Evolutionary conservation across 176 grass and related monocot species (phyloP), one percentile per base, ranked within the genome.

Genomic region (Musa itinerans): DNA sequence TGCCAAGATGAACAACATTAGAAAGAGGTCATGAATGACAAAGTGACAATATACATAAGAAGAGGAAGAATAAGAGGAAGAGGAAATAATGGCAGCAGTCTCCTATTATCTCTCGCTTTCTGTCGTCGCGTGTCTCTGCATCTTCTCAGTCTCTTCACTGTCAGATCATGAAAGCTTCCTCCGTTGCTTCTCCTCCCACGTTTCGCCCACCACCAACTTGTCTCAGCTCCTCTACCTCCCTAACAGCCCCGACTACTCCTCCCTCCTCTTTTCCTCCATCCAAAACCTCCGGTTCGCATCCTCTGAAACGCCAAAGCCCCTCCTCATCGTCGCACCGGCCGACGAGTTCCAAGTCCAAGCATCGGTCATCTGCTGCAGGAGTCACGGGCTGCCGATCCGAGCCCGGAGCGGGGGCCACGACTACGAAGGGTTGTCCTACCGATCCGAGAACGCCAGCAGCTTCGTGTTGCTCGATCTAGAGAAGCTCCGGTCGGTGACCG

Each of bases 371-470:
- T 90, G 88, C 54, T 79, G 91, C 75, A 79, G 82, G 53, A 22
- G 2, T 8, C 13, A 86, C 1, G 69, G 63, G 23, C n/a, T 91
- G 25, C 76, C 62, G 54, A 4, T 96, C 61, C 83, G 85, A 64
- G 81, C 85, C 21, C 75, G 92, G 76, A 96, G 88, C 58, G 88
- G 86, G 3, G 92, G 88, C 1, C 88, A 95, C 72, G 88, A 95
- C 79, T 95, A 90, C 76, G 85, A 95, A 73, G 91, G 88, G 48
- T 86, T 92, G 23, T 96, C 89, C 21, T 96, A 87, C 80, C 78
- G 89, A 21, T 87, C 89, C 1, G 77, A 26, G 25, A 52, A 54
- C 49, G 1, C 10, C 1, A 82, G 83, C 66, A 66, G 23, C 52
- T 91, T 96, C 54, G 76, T 19, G 5, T 62, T 91, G 54, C 74